Evolutionary conservation across 2,329 filamentous ascomycete species (phyloP).

Genomic region (Botrytis sinoallii): DNA sequence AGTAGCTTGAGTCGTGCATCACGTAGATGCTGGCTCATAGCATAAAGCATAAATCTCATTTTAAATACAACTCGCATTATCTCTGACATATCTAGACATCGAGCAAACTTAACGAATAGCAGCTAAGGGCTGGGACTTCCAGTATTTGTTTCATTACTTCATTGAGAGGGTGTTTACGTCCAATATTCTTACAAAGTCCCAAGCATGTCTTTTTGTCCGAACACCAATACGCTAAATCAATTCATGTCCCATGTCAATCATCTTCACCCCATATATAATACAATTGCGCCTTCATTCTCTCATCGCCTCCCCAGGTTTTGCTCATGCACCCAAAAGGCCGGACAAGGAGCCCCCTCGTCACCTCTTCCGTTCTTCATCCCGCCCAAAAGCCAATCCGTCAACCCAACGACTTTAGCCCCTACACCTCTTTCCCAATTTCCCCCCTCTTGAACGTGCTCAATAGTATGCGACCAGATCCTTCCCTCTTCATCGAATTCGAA

Average conservation of each 20-base stretch:
- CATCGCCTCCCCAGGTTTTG: slow-evolving; percentile 7
- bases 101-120: background rate
- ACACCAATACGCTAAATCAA: slow-evolving; percentile 12
- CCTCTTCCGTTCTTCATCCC: slow-evolving; percentile 52
- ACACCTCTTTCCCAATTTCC: slow-evolving; percentile 77
- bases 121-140: background rate
- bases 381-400: slow-evolving; percentile 93
- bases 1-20: background rate
- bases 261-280: background rate
- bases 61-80: background rate
- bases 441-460: slow-evolving; percentile 86
- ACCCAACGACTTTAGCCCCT: slow-evolving; percentile 79
- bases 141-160: slow-evolving; percentile 3
- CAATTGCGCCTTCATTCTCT: background rate
- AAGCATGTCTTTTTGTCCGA: background rate
- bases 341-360: slow-evolving; percentile 34
- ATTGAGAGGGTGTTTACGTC: slow-evolving; percentile 12
- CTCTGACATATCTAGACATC: background rate
- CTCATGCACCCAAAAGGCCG: slow-evolving; percentile 30
- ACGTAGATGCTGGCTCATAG: background rate
- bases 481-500: slow-evolving; percentile 93
- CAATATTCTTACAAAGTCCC: background rate
- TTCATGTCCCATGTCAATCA: background rate
- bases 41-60: background rate
- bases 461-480: slow-evolving; percentile 80